Evolutionary conservation across 2,329 filamentous ascomycete genomes (phyloP).

Genomic region (Stachybotrys chartarum): DNA sequence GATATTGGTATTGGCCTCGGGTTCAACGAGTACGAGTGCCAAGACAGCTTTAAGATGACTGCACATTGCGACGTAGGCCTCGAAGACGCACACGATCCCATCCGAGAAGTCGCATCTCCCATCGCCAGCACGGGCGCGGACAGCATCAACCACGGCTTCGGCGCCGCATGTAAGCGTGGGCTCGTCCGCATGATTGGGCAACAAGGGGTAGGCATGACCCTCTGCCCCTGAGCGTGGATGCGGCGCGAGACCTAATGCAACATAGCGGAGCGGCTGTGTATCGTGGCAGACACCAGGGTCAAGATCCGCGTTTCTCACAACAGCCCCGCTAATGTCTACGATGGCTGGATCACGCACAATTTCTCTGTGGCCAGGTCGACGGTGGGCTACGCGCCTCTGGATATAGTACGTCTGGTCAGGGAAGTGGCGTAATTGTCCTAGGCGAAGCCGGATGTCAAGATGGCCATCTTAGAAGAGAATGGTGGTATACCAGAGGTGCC

Average conservation of each 20-base stretch:
- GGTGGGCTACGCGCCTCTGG: constrained; percentile 22
- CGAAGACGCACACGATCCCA: constrained; percentile 36
- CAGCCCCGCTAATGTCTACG: constrained; percentile 66
- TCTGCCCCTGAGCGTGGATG: constrained; percentile 45
- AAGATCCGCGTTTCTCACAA: constrained; percentile 64
- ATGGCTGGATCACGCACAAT: constrained; percentile 37
- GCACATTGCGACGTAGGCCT: constrained; percentile 42
- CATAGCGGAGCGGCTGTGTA: constrained; percentile 40
- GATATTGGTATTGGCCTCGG: constrained; percentile 35
- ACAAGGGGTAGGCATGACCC: constrained; percentile 51
- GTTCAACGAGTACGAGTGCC: constrained; percentile 34
- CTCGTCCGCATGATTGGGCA: constrained; percentile 50
- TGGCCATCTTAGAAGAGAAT: constrained; percentile 12
- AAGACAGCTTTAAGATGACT: constrained; percentile 34
- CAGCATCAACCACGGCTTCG: constrained; percentile 67
- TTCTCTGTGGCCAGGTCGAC: constrained; percentile 40
- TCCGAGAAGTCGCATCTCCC: constrained; percentile 40
- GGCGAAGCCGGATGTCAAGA: constrained; percentile 30
- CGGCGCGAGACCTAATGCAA: constrained; percentile 13
- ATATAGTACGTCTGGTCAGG: constrained; percentile 19
- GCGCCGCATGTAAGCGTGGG: constrained; percentile 47
- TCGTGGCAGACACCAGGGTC: constrained; percentile 53
- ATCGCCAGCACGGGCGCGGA: constrained; percentile 51
- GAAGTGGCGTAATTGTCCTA: constrained; percentile 36
- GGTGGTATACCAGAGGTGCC: too few species aligned